These are phyloP conservation scores for Entomortierella chlamydospora DNA, from an alignment of 192 early-diverging fungal genomes.

Conservation along the genomic window DNA sequence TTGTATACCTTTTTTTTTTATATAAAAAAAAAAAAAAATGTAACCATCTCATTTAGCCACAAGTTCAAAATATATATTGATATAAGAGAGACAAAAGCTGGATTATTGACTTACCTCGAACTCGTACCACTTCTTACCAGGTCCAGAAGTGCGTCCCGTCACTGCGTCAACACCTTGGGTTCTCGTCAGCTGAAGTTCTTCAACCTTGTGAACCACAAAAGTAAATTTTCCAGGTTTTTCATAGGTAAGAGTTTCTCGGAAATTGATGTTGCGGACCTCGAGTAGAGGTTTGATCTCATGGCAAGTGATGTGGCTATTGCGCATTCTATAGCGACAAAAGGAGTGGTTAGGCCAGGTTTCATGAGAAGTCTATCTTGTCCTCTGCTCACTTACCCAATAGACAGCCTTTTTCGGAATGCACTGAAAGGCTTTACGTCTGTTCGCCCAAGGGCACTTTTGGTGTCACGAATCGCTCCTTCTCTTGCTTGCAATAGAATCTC, in stretches of 20 bases:
- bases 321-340: conserved; percentile 4
- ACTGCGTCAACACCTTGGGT: conserved; percentile 16
- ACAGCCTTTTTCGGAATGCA: conserved; percentile 36
- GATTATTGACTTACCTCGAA: conserved; percentile 30
- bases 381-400: conserved; percentile 47
- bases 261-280: conserved; percentile 23
- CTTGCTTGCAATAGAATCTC: conserved; percentile 33
- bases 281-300: conserved; percentile 17
- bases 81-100: no score
- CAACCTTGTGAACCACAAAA: conserved; percentile 19
- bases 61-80: no score
- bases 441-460: conserved; percentile 28
- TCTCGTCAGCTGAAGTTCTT: conserved; percentile 27
- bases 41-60: background rate
- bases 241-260: conserved; percentile 17
- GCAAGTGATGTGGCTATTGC: conserved; percentile 47
- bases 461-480: conserved; percentile 29
- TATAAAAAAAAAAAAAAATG: background rate
- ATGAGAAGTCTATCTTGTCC: no score
- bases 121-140: conserved; percentile 39
- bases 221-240: conserved; percentile 18
- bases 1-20: conserved; percentile 15
- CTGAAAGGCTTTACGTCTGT: conserved; percentile 47
- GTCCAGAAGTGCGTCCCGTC: conserved; percentile 8
- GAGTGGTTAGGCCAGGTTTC: background rate